These are phyloP conservation scores for Coniochaeta prunicola DNA, from an alignment of 2,329 filamentous ascomycete species.

Conservation along the genomic window DNA sequence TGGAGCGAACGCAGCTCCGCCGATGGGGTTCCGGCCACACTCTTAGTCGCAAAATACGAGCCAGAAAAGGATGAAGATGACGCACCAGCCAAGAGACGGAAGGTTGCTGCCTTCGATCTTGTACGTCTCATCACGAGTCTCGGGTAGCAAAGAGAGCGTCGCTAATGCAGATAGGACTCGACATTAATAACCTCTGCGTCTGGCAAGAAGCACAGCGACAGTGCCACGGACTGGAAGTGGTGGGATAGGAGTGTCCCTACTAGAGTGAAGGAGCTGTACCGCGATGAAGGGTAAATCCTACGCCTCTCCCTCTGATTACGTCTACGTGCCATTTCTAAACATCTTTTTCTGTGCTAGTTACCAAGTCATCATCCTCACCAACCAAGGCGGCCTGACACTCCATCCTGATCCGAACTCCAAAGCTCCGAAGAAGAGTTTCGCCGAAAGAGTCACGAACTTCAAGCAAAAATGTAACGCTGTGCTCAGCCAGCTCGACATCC, in stretches of 20 bases:
- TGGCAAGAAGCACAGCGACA: conserved; percentile 68
- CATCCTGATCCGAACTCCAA: conserved; percentile 64
- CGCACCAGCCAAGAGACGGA: conserved; percentile 33
- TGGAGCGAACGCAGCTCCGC: conserved; percentile 61
- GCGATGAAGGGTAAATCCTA: conserved; percentile 52
- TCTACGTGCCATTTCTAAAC: neutral
- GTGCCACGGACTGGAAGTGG: conserved; percentile 86
- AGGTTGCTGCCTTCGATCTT: conserved; percentile 66
- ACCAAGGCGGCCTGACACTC: conserved; percentile 77
- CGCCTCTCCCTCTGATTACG: neutral
- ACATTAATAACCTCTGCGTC: conserved; percentile 77
- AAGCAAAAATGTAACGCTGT: conserved; percentile 72
- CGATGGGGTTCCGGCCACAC: conserved; percentile 42
- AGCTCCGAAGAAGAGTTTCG: conserved; percentile 52
- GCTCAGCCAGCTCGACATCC: conserved; percentile 64
- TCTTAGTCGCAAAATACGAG: conserved; percentile 70
- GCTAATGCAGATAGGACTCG: conserved; percentile 56
- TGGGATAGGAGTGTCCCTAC: conserved; percentile 69
- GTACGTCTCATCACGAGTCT: conserved; percentile 23
- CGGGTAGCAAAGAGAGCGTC: neutral
- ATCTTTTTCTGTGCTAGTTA: conserved; percentile 43
- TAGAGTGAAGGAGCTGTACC: conserved; percentile 58
- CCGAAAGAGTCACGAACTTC: conserved; percentile 67
- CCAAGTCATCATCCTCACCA: conserved; percentile 73
- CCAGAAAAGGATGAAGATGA: conserved; percentile 29